These are phyloP conservation scores for Echria macrotheca DNA, from an alignment of 495 filamentous ascomycete genomes.

Conservation along the genomic window DNA sequence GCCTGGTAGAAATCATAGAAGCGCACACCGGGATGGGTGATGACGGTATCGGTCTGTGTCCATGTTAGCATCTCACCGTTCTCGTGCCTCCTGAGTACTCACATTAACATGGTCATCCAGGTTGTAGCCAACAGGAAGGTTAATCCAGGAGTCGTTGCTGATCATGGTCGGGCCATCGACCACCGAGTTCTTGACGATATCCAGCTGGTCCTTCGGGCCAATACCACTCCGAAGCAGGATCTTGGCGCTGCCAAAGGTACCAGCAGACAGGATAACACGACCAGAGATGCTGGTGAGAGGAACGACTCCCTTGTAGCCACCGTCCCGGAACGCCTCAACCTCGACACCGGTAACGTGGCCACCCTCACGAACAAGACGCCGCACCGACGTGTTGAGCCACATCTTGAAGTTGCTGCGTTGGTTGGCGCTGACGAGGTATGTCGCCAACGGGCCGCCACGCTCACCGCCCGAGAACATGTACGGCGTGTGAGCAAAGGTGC, in stretches of 20 bases:
- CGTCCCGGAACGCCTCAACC: conserved; percentile 49
- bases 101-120: conserved; percentile 66
- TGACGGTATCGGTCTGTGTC: conserved; percentile 53
- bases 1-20: conserved; percentile 64
- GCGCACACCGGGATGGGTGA: conserved; percentile 54
- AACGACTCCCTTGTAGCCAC: conserved; percentile 55
- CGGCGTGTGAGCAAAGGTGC: conserved; percentile 58
- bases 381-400: conserved; percentile 59
- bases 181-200: conserved; percentile 46
- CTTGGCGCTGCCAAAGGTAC: conserved; percentile 68
- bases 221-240: conserved; percentile 59
- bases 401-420: conserved; percentile 61
- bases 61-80: neutral
- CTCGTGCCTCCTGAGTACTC: conserved; percentile 10
- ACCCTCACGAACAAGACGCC: conserved; percentile 57
- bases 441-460: conserved; percentile 66
- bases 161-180: conserved; percentile 53
- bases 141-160: conserved; percentile 55
- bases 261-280: conserved; percentile 63
- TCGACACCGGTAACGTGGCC: conserved; percentile 63
- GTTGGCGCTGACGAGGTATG: conserved; percentile 63
- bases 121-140: conserved; percentile 69
- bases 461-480: conserved; percentile 65
- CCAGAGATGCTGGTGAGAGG: conserved; percentile 55
- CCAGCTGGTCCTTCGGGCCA: conserved; percentile 57